A percentile compares a stretch with the other conserved stretches of the same genome.
Evolutionary conservation across 129 eudicot genomes (phyloP).

Genomic region (Chrysanthemum lavandulifolium): DNA sequence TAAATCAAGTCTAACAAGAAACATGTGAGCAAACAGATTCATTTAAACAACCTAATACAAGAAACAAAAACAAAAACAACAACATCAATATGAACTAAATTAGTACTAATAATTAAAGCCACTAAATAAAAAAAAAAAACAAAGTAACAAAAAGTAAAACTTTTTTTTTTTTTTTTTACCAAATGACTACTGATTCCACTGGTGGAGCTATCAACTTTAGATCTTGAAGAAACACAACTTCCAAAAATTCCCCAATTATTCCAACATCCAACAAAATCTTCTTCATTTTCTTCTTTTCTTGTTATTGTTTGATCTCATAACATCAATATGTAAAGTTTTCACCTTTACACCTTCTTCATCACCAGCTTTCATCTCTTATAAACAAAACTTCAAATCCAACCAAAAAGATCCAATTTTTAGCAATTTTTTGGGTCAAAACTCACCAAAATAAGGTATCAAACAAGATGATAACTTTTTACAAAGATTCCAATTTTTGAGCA

Average conservation of each 20-base stretch:
- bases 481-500: slow-evolving; percentile 10
- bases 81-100: slow-evolving; percentile 13
- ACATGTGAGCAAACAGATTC: background rate
- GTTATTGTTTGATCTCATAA: slow-evolving; percentile 48
- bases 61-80: slow-evolving; percentile 4
- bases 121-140: background rate
- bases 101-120: background rate
- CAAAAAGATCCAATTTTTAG: slow-evolving; percentile 19
- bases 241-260: slow-evolving; percentile 67
- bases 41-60: slow-evolving; percentile 5
- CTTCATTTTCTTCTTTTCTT: slow-evolving; percentile 56
- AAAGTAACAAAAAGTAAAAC: background rate
- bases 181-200: slow-evolving; percentile 74
- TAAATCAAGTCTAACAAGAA: slow-evolving; percentile 4
- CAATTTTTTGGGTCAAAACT: slow-evolving; percentile 27
- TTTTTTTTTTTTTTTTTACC: slow-evolving; percentile 57
- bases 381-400: slow-evolving; percentile 41
- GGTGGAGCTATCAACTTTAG: slow-evolving; percentile 94
- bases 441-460: no score
- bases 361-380: slow-evolving; percentile 58
- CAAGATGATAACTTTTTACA: no score
- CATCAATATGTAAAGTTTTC: slow-evolving; percentile 53
- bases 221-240: slow-evolving; percentile 92
- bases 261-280: slow-evolving; percentile 75
- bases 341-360: slow-evolving; percentile 50